Base-by-base conservation (phyloP, 768 basidiomycete genomes). In the Pleurotus tuoliensis region DNA sequence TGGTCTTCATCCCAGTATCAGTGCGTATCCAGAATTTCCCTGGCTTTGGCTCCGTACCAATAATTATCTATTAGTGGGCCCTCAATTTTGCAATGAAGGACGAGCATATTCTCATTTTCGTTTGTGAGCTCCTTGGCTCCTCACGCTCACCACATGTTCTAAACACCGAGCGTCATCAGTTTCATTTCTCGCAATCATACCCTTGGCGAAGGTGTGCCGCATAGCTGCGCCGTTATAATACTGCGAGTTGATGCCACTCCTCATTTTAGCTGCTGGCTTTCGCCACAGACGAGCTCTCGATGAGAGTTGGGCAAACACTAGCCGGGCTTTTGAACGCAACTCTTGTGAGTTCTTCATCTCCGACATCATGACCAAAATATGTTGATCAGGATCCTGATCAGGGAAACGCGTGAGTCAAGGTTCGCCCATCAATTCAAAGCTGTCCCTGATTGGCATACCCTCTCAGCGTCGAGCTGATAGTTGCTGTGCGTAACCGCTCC, bases 261-360 rank as follows among this genome's bases (percentile, higher is more conserved):
- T 45, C 5, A 50, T 5, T 41, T 24, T 40, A 90, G 87, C 70
- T 93, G 4, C 77, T 94, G 2, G 87, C 86, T 1, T 93, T 92
- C 64, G 90, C 90, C 1, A 94, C 92, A 0, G 92, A 94, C 58
- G 90, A 94, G 60, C 61, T 94, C 15, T 89, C 92, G 3, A 64
- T 92, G 55, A 83, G 91, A 27, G 85, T 93, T 1, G 92, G 92
- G 1, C 87, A 90, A 68, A 91, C 91, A 1, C 71, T 92, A 9
- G 90, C 91, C 3, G 92, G 92, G 39, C 78, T 94, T 2, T 67
- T 94, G 55, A 94, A 94, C 70, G 92, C 92, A 18, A 94, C 92
- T 12, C 73, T 92, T 61, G 88, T 91, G 61, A 60, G 80, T 16
- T 34, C 38, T 52, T 13, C 30, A 37, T 41, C 41, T 55, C 56